Evolutionary conservation across 345 rosid genomes (phyloP).

Genomic region (Populus deltoides): DNA sequence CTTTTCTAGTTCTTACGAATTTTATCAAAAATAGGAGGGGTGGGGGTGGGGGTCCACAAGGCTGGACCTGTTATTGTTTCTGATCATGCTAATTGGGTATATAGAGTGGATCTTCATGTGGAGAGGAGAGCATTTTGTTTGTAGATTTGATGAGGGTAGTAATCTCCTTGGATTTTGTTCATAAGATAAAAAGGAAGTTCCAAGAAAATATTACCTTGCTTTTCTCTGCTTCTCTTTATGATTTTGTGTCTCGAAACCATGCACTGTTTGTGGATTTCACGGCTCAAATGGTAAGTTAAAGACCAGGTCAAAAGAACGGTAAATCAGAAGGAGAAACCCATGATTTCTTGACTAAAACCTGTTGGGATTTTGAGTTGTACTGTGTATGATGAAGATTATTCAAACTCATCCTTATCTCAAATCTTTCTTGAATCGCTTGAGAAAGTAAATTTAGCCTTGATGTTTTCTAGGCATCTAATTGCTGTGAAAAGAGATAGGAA

Average conservation of each 20-base stretch:
- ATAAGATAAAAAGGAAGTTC: neutral
- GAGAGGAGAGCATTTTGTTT: neutral
- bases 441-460: too few species aligned
- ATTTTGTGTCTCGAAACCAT: neutral
- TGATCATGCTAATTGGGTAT: constrained; percentile 6
- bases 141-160: neutral
- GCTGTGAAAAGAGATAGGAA: too few species aligned
- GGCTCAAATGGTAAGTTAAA: neutral
- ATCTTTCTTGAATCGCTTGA: too few species aligned
- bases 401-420: too few species aligned
- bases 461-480: too few species aligned
- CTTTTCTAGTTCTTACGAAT: neutral
- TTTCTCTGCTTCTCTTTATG: neutral
- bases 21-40: neutral
- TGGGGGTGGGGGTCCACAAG: constrained; percentile 2
- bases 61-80: neutral
- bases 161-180: constrained; percentile 1
- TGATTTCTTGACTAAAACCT: too few species aligned
- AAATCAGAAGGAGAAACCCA: too few species aligned
- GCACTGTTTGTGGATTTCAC: neutral
- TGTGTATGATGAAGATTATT: too few species aligned
- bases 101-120: neutral
- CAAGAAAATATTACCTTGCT: neutral
- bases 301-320: neutral
- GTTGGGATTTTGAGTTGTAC: too few species aligned